Evolutionary conservation across 768 basidiomycete genomes (phyloP), one percentile per base, ranked within the genome.

Genomic region (Tubosaeta sp.): DNA sequence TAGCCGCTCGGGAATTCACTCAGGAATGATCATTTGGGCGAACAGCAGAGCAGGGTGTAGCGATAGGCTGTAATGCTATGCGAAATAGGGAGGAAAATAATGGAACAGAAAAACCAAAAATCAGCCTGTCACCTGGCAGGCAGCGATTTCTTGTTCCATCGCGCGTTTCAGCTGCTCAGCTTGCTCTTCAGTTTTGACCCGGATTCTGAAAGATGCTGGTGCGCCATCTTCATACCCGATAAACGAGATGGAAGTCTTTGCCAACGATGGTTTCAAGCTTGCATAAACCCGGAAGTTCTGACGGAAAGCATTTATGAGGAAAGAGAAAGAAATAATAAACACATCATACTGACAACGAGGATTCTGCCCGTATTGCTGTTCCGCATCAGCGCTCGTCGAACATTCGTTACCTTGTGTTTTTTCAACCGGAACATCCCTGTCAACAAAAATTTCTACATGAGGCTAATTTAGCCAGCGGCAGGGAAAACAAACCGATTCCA

Each of bases 291-390:
- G 77, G 73, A 90, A 90, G 65, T 91, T 91, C 89, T 91, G 62
- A n/a, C 6, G 19, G 8, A 18, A 42, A 24, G 27, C 47, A 42
- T 44, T 27, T 27, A 9, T 27, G 44, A 22, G 56, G 32, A 56
- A 41, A 22, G 31, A 46, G 35, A 24, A 6, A 3, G 3, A 18
- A 9, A 2, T 13, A 9, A 31, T 14, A 21, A 32, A 32, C 30
- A 45, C 19, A 19, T n/a, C 42, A 29, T 13, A 78, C 86, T 43
- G 52, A 91, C 89, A 36, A 91, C 73, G 49, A 80, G 73, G 55
- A 92, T 81, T 64, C 86, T 88, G 16, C 88, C 88, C 21, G 86
- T 87, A 42, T 69, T 78, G 59, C 80, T 87, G 56, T 88, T 89
- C 48, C 89, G 77, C 60, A 90, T 69, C 31, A 92, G 73, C 49